phyloP scores from a whole-genome alignment of 192 early-diverging fungal species.

The Coemansia sp. region DNA sequence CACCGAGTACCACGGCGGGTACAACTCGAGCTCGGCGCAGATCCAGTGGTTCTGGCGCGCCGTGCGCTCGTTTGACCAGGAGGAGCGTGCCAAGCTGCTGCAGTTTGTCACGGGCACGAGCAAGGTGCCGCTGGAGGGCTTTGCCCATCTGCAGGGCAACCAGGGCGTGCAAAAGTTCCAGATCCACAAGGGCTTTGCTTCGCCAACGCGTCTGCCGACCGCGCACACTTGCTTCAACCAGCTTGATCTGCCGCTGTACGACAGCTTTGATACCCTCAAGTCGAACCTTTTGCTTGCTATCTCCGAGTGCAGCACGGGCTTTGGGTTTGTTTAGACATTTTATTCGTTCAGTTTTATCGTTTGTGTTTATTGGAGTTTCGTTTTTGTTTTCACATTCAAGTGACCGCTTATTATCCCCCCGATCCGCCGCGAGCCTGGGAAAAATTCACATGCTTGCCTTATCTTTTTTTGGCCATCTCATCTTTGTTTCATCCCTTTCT shows the following conservation, averaged over 20 bases:
- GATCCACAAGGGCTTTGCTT: constrained; percentile 95
- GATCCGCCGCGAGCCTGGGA: too few species aligned
- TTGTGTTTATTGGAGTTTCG: neutral
- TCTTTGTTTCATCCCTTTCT: too few species aligned
- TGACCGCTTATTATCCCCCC: too few species aligned
- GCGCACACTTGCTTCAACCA: constrained; percentile 99
- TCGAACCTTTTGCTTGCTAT: constrained; percentile 82
- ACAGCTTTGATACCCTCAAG: constrained; percentile 85
- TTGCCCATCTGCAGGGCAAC: constrained; percentile 87
- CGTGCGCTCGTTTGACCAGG: constrained; percentile 94
- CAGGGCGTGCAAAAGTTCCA: constrained; percentile 98
- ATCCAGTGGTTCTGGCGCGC: constrained; percentile 99
- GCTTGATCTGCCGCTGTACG: constrained; percentile 92
- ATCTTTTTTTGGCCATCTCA: too few species aligned
- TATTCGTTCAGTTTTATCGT: neutral
- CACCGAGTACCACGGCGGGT: constrained; percentile 93
- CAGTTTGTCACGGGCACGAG: constrained; percentile 98
- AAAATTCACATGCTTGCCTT: too few species aligned
- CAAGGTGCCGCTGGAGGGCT: constrained; percentile 97
- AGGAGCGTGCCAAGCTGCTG: constrained; percentile 95
- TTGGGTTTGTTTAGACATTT: constrained; percentile 68
- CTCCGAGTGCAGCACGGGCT: constrained; percentile 88
- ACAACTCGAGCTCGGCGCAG: constrained; percentile 78
- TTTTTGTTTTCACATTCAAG: too few species aligned
- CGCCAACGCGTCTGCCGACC: constrained; percentile 82